A percentile compares a stretch with the other conserved stretches of the same genome.
phyloP scores from a whole-genome alignment of 1,284 basidiomycete genomes.

The Leucoagaricus sp. region DNA sequence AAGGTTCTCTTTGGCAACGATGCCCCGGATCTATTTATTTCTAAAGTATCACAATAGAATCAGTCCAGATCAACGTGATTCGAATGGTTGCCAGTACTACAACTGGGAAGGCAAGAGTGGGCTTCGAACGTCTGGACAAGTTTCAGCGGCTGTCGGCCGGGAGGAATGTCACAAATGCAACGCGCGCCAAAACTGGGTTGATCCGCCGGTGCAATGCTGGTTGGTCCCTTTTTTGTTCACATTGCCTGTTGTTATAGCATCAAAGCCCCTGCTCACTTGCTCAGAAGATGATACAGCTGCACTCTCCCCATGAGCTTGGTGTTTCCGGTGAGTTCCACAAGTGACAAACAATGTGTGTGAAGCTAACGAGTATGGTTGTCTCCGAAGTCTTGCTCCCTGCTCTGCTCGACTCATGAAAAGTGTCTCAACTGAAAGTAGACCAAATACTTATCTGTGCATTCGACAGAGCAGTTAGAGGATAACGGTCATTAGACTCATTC shows the following conservation, averaged over 20 bases:
- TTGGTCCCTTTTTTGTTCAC: background rate
- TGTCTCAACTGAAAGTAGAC: background rate
- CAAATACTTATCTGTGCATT: too few species aligned
- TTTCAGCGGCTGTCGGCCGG: too few species aligned
- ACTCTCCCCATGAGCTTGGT: background rate
- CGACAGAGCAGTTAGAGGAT: background rate
- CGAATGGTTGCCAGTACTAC: too few species aligned
- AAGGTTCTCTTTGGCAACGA: background rate
- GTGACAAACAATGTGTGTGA: background rate
- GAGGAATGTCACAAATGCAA: too few species aligned
- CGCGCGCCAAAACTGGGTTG: too few species aligned
- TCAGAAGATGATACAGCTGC: constrained; percentile 2
- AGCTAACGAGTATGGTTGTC: background rate
- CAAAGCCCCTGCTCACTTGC: constrained; percentile 10
- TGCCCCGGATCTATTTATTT: background rate
- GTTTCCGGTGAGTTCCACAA: background rate
- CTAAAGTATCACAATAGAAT: too few species aligned
- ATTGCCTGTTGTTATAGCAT: background rate
- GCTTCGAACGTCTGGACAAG: too few species aligned
- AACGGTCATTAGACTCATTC: background rate
- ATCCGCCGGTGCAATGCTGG: constrained; percentile 4
- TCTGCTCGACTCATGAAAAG: background rate
- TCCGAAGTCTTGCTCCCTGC: background rate
- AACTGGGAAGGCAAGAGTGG: too few species aligned
- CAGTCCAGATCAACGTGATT: too few species aligned